A percentile compares a stretch with the other conserved stretches of the same genome.
phyloP scores from a whole-genome alignment of 225 moss, liverwort and hornwort genomes.

The Neckera pumila region DNA sequence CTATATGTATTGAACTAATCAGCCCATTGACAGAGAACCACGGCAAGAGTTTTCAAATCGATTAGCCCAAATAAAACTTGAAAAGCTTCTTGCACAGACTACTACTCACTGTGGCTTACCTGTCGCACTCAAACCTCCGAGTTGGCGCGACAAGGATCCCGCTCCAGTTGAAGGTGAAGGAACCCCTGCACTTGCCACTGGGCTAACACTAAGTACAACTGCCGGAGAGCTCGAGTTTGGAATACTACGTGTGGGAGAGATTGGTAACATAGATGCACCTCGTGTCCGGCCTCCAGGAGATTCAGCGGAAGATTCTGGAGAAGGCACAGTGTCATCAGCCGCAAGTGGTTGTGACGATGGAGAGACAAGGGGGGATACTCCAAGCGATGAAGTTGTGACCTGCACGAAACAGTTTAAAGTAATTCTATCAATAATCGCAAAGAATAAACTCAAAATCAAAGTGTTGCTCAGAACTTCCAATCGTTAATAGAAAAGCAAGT shows the following conservation, averaged over 20 bases:
- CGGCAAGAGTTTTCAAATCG: background rate
- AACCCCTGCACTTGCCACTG: slow-evolving; percentile 42
- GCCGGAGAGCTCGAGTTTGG: slow-evolving; percentile 33
- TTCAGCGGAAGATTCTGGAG: slow-evolving; percentile 46
- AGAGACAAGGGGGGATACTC: slow-evolving; percentile 45
- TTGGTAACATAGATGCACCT: slow-evolving; percentile 33
- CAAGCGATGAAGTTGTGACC: slow-evolving; percentile 31
- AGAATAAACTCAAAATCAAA: background rate
- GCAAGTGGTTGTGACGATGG: slow-evolving; percentile 44
- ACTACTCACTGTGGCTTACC: slow-evolving; percentile 10
- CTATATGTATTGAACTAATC: background rate
- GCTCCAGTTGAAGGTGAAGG: slow-evolving; percentile 42
- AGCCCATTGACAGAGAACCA: background rate
- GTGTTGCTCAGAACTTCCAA: background rate
- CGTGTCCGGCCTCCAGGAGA: slow-evolving; percentile 38
- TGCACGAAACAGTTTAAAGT: slow-evolving; percentile 6
- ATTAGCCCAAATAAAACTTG: background rate
- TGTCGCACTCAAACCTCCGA: slow-evolving; percentile 19
- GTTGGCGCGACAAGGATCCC: slow-evolving; percentile 34
- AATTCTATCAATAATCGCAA: background rate
- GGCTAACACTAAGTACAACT: slow-evolving; percentile 55
- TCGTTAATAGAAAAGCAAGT: background rate
- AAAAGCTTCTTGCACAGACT: background rate
- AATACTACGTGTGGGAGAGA: slow-evolving; percentile 35
- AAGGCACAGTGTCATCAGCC: slow-evolving; percentile 30